Evolutionary conservation across 1,139 yeast species (phyloP).

Genomic region (Kluyveromyces sp.): DNA sequence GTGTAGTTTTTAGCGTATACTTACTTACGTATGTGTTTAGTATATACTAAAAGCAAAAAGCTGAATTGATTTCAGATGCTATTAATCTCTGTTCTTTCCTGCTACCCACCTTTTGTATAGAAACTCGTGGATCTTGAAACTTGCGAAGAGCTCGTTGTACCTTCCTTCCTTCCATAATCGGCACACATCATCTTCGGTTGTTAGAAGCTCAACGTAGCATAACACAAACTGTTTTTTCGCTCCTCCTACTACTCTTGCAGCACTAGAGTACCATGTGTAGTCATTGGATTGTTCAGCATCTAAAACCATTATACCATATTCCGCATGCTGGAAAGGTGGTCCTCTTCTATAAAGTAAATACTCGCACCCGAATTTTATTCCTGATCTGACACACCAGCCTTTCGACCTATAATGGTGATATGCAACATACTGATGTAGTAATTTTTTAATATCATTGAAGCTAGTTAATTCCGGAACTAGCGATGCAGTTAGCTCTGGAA

Average conservation of each 20-base stretch:
- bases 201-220: conserved; percentile 54
- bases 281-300: conserved; percentile 31
- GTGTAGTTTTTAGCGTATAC: background rate
- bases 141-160: conserved; percentile 33
- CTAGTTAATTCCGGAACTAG: conserved; percentile 8
- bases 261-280: conserved; percentile 38
- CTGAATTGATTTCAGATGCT: background rate
- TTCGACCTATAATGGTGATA: conserved; percentile 82
- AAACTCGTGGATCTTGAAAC: conserved; percentile 50
- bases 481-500: conserved; percentile 11
- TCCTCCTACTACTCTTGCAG: conserved; percentile 77
- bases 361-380: conserved; percentile 86
- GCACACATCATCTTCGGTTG: conserved; percentile 26
- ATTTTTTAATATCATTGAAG: conserved; percentile 12
- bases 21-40: no score
- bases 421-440: conserved; percentile 45
- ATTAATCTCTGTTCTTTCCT: conserved; percentile 64
- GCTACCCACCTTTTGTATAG: conserved; percentile 79
- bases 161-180: conserved; percentile 19
- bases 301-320: conserved; percentile 59
- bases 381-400: conserved; percentile 94
- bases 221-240: conserved; percentile 74
- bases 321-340: conserved; percentile 94
- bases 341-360: conserved; percentile 77
- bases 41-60: background rate